Base-by-base conservation (phyloP, 768 basidiomycete genomes). In the Erythrobasidium yunnanense region DNA sequence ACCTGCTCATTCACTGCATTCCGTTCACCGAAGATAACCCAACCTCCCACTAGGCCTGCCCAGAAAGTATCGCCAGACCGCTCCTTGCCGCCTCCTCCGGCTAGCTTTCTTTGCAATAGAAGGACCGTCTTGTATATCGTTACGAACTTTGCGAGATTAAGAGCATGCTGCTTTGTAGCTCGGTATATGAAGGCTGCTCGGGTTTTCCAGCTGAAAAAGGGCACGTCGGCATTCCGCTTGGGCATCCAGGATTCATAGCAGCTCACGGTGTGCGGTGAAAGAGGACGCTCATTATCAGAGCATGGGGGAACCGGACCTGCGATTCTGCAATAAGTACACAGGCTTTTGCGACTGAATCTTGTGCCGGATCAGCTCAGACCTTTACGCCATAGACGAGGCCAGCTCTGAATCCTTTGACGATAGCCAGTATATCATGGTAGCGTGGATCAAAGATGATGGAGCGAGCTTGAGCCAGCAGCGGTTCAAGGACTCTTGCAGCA, bases 1-100 rank as follows among this genome's bases (percentile, higher is more conserved):
- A 89, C 90, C 83, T 91, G 89, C 75, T 92, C 90, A 70, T 92
- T 91, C 68, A 92, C 84, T 18, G 89, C 87, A 66, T 83, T 87
- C 65, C 88, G 81, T 50, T 90, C 83, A 27, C 90, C 87, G 68
- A 92, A 92, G 4, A 88, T 85, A 29, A 49, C 15, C 72, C 73
- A 74, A 0, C 95, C 95, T 4, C 93, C 90, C 50, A 96, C 78
- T 47, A 93, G 79, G 22, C 95, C 95, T 32, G 95, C 91, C 38
- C 95, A 80, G 75, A 99, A 93, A 27, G 89, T 87, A 76, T 99
- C 95, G 8, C 81, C 77, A 67, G 79, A 81, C 73, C 86, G 83
- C 78, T 92, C 93, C 15, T 90, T 90, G 17, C 83, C 81, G n/a
- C n/a, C n/a, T 17, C 65, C 63, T 0, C 49, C 65, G 42, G 69